Evolutionary conservation across 805 yeast species (phyloP), one percentile per base, ranked within the genome.

Genomic region (Lipomyces kockii): DNA sequence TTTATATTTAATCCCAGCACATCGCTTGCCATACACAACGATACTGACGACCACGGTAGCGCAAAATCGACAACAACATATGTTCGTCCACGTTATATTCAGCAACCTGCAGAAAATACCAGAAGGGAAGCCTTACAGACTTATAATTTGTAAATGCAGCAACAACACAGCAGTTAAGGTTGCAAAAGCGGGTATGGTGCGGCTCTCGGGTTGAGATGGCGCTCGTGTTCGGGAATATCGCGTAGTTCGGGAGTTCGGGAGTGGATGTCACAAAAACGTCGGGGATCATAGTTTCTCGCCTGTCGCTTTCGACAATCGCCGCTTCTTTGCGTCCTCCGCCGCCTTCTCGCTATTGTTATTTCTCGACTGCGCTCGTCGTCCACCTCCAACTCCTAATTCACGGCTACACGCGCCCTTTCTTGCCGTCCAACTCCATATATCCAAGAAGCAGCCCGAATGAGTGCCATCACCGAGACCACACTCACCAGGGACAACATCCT

Each of bases 401-500:
- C 49, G 49, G 49, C 49, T n/a, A 43, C 49, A 43, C 22, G 49
- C 20, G 8, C 14, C 22, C 11, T 1, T 37, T n/a, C 49, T n/a
- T 17, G 49, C 20, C 49, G 49, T 43, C 22, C 25, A 43, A 43
- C 49, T 43, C 49, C 22, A 17, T 6, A n/a, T 7, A n/a, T 8
- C 49, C 22, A 17, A 43, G 22, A 5, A 37, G 43, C 43, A 43
- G 20, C 20, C 22, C 8, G 22, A 43, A 58, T 64, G 61, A n/a
- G 65, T 17, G 53, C 69, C 14, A 66, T 64, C 35, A 70, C 73
- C 6, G 72, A 68, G 56, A 63, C 68, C 12, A 66, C 60, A 53
- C 80, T 89, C 52, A 71, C 79, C 1, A 79, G 80, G 3, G 79
- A 80, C 7, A 84, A 86, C 34, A 87, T 91, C 60, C 77, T 89